phyloP scores from a whole-genome alignment of 164 flowering plant species.

The Platanus orientalis region DNA sequence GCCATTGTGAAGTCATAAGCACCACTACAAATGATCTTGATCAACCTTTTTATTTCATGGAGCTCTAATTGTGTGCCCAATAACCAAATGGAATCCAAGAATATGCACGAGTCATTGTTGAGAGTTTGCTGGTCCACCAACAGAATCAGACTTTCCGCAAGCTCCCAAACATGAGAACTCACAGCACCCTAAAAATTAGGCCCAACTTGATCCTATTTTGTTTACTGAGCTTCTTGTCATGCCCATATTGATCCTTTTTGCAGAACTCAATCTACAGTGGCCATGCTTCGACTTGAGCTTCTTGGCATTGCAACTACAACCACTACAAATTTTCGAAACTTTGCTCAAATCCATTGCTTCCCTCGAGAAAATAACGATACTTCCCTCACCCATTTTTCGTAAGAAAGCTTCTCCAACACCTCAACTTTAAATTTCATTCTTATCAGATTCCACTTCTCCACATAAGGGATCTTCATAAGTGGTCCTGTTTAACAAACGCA shows the following conservation, averaged over 20 bases:
- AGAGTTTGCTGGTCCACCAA: conserved; percentile 80
- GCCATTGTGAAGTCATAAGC: conserved; percentile 94
- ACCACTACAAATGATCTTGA: conserved; percentile 71
- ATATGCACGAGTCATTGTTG: conserved; percentile 81
- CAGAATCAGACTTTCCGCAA: conserved; percentile 66
- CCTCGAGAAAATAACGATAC: no score
- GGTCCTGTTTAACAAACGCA: no score
- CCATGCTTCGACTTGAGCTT: conserved; percentile 53
- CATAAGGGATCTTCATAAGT: no score
- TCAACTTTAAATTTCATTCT: no score
- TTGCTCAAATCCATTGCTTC: no score
- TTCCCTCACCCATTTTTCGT: no score
- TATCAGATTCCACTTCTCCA: no score
- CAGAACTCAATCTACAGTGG: conserved; percentile 36
- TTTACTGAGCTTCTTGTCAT: conserved; percentile 60
- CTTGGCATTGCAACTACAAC: no score
- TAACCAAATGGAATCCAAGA: conserved; percentile 90
- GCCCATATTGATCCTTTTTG: conserved; percentile 40
- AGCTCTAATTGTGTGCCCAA: conserved; percentile 63
- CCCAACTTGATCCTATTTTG: conserved; percentile 85
- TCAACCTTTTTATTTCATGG: conserved; percentile 63
- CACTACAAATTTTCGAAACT: no score
- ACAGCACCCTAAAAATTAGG: conserved; percentile 69
- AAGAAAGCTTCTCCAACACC: no score
- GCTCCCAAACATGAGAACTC: conserved; percentile 82